Percentiles rank a stretch among this genome's conserved stretches.
Evolutionary conservation across 2,329 filamentous ascomycete species (phyloP).

Genomic region (Nemania sp.): DNA sequence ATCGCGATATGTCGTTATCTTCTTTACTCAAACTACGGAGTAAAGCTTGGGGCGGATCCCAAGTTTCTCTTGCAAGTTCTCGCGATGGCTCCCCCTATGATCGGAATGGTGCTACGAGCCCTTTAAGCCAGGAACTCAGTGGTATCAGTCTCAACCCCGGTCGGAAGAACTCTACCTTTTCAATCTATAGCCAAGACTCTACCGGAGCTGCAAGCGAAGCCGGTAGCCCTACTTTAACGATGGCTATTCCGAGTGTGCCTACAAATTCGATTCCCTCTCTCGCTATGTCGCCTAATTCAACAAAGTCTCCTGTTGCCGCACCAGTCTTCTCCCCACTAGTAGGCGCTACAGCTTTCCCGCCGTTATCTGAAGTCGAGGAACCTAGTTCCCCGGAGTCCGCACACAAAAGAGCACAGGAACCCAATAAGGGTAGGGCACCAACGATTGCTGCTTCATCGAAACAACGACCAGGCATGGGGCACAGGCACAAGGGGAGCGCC

Average conservation of each 20-base stretch:
- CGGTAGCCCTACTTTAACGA: conserved; percentile 65
- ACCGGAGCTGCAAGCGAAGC: conserved; percentile 58
- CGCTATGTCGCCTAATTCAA: conserved; percentile 43
- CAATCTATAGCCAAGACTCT: conserved; percentile 61
- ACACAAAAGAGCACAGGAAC: conserved; percentile 25
- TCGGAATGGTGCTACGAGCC: conserved; percentile 61
- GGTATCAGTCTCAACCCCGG: conserved; percentile 50
- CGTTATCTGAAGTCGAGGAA: conserved; percentile 57
- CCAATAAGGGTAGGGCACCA: conserved; percentile 43
- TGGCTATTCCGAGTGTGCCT: conserved; percentile 51
- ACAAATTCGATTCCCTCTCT: conserved; percentile 44
- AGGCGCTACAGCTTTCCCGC: conserved; percentile 51
- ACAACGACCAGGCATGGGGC: conserved; percentile 53
- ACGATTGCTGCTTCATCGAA: conserved; percentile 41
- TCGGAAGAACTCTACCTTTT: conserved; percentile 64
- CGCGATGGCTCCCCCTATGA: conserved; percentile 53
- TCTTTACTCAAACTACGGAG: conserved; percentile 78
- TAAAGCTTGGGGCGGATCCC: conserved; percentile 84
- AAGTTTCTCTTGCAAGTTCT: conserved; percentile 75
- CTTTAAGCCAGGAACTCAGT: conserved; percentile 53
- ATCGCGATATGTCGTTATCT: conserved; percentile 79
- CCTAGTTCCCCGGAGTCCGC: conserved; percentile 30
- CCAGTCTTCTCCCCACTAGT: conserved; percentile 44
- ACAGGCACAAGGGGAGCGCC: conserved; percentile 61
- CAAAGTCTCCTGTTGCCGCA: conserved; percentile 42